Conservation (phyloP, 176 grass and related monocot genomes). For the Thalia dealbata region DNA sequence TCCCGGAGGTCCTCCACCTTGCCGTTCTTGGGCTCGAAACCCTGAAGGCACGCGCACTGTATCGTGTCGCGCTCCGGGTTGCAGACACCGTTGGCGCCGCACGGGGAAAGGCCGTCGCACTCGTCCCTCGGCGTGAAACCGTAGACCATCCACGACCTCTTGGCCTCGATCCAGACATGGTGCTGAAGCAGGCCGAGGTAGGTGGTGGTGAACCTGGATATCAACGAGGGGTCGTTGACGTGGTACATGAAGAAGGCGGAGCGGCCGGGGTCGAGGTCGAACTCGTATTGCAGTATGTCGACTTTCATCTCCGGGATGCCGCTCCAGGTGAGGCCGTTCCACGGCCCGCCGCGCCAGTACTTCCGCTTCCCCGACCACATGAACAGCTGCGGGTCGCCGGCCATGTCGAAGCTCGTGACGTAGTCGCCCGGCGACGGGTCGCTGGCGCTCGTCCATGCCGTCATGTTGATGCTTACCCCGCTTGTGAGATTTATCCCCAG, state of each 20-base stretch:
- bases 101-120: slow-evolving; percentile 34
- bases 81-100: slow-evolving; percentile 56
- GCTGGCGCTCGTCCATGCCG: slow-evolving; percentile 34
- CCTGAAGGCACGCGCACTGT: slow-evolving; percentile 37
- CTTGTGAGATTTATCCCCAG: slow-evolving; percentile 33
- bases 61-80: slow-evolving; percentile 11
- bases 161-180: not conserved
- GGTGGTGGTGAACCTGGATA: not conserved
- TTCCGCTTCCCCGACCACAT: not conserved
- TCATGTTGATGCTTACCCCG: slow-evolving; percentile 29
- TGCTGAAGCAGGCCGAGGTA: not conserved
- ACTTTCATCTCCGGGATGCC: slow-evolving; percentile 61
- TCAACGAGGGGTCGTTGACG: not conserved
- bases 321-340: slow-evolving; percentile 58
- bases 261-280: slow-evolving; percentile 15
- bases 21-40: slow-evolving; percentile 46
- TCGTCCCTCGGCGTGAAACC: not conserved
- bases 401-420: not conserved
- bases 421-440: slow-evolving; percentile 50
- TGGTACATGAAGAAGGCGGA: not conserved
- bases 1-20: slow-evolving; percentile 47
- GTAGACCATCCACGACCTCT: not conserved
- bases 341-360: slow-evolving; percentile 51
- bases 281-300: slow-evolving; percentile 25
- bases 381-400: not conserved